Percentiles rank a stretch among this genome's conserved stretches.
These are phyloP conservation scores for Plasmopara halstedii DNA, from an alignment of 352 stramenopile genomes.

Conservation along the genomic window DNA sequence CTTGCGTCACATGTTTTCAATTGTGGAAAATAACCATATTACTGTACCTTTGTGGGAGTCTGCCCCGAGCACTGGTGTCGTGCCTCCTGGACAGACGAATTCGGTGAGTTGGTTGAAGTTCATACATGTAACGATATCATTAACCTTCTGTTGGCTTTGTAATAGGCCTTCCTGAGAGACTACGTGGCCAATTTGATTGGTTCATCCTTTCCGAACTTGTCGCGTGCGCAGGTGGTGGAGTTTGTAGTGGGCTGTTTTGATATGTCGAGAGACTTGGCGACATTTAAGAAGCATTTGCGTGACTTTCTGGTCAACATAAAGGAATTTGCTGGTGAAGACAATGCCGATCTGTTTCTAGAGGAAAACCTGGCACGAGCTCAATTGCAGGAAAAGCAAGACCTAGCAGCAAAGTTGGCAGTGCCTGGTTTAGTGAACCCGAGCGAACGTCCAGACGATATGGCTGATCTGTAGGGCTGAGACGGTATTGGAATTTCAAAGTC, in stretches of 20 bases:
- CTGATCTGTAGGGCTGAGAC: constrained; percentile 75
- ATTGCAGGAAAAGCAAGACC: constrained; percentile 82
- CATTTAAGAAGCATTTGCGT: constrained; percentile 98
- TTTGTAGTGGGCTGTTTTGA: constrained; percentile 98
- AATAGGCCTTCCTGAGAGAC: constrained; percentile 89
- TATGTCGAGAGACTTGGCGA: constrained; percentile 93
- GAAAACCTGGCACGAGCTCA: constrained; percentile 87
- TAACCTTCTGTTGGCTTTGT: not conserved
- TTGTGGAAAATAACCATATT: constrained; percentile 96
- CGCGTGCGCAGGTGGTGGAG: constrained; percentile 87
- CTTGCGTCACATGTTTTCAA: constrained; percentile 96
- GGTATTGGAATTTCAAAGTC: no score
- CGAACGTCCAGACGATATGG: constrained; percentile 86
- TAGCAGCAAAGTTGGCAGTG: constrained; percentile 79
- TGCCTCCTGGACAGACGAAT: constrained; percentile 69
- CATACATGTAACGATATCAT: not conserved
- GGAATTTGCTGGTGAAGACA: constrained; percentile 97
- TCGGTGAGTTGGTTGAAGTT: constrained; percentile 35
- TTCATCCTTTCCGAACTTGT: constrained; percentile 96
- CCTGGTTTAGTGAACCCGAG: constrained; percentile 89
- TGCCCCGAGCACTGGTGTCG: constrained; percentile 51
- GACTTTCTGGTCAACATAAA: constrained; percentile 99
- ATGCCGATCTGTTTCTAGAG: constrained; percentile 94
- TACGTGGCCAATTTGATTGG: constrained; percentile 96
- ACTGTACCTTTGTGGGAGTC: constrained; percentile 94